Base-by-base conservation (phyloP, 495 filamentous ascomycete genomes). In the Penicillium mononematosum region DNA sequence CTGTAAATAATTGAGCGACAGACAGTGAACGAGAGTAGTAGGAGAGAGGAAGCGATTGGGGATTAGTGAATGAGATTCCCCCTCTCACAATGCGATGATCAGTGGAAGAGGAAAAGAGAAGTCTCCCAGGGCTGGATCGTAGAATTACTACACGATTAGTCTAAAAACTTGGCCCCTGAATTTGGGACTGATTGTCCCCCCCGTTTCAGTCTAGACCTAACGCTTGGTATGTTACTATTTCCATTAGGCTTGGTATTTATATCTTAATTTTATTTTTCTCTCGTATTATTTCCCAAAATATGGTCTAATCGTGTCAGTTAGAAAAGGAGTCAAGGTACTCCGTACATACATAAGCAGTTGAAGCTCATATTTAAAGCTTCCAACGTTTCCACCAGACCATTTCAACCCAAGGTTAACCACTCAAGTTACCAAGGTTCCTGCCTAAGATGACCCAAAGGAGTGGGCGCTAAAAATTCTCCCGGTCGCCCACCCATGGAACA, bases 91-190 rank as follows among this genome's bases (percentile, higher is more conserved):
- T 16, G 54, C 22, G 48, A 46, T 49, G 45, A 47, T 45, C 38
- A 27, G 17, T 43, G 20, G 39, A 34, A 34, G 27, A 29, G 45
- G 55, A 48, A 61, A 41, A 55, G 51, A 38, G 53, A 58, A 56
- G 58, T 53, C 25, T 42, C 54, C 7, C 27, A 29, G 27, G 27
- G 27, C 27, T 29, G 27, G 45, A 48, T 19, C 24, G 43, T 29
- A 43, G 42, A 32, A 41, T 46, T 52, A 24, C 41, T 27, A 32
- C n/a, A 22, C 47, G 39, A 45, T 45, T 34, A 24, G 41, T 51
- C 45, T 44, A 34, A 47, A 34, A 47, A 41, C 44, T 50, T 39
- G 46, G 41, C 55, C 55, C 55, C 55, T 58, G 55, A 58, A 52
- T 52, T 58, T 51, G 42, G 16, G 55, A 42, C 43, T 56, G 54